phyloP scores from a whole-genome alignment of 148 eudicot species.

The Fagopyrum esculentum region DNA sequence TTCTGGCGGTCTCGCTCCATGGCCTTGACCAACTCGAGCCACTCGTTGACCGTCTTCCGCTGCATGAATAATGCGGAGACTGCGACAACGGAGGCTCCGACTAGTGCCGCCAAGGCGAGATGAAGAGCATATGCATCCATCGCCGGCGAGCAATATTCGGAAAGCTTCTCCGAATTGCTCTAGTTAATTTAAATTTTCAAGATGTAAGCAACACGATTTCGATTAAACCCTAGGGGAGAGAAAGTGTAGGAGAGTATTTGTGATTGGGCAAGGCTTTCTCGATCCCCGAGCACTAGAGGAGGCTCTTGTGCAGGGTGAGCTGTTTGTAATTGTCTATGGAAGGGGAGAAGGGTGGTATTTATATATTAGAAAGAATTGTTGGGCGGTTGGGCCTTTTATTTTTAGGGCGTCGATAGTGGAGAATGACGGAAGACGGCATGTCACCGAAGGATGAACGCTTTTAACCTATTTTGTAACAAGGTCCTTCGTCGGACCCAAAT shows the following conservation, averaged over 20 bases:
- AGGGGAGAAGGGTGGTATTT: not conserved
- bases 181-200: not conserved
- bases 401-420: not conserved
- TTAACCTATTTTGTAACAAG: too few species aligned
- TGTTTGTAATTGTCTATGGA: not conserved
- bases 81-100: conserved; percentile 93
- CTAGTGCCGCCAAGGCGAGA: conserved; percentile 87
- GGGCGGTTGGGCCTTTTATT: not conserved
- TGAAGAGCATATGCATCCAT: conserved; percentile 74
- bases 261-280: not conserved
- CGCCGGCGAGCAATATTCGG: conserved; percentile 31
- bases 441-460: not conserved
- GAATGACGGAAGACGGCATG: not conserved
- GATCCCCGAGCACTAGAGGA: not conserved
- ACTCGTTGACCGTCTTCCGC: conserved; percentile 58
- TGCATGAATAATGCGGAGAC: conserved; percentile 92
- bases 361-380: too few species aligned
- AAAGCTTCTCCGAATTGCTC: not conserved
- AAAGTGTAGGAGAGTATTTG: not conserved
- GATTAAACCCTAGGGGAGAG: conserved; percentile 6
- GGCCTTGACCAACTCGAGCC: conserved; percentile 16
- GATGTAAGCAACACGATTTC: not conserved
- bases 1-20: conserved; percentile 1
- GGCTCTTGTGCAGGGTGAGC: not conserved
- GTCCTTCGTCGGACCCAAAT: too few species aligned